Base-by-base conservation (phyloP, 1,284 basidiomycete species). In the Fomitopsis pinicola region DNA sequence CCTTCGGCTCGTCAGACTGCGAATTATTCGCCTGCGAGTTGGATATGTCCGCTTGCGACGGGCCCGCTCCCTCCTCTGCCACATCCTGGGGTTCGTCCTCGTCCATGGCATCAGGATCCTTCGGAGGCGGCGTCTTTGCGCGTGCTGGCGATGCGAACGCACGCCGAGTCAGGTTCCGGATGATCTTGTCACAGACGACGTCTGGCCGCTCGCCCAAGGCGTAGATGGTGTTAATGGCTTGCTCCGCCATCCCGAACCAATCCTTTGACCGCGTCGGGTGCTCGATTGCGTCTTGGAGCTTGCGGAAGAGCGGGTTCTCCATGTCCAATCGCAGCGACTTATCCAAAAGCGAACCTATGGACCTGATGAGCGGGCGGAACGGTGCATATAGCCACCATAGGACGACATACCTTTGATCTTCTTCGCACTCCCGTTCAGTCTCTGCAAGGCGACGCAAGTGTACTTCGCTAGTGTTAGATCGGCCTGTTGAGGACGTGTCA, bases 221-320 rank as follows among this genome's bases (percentile, higher is more conserved):
- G 70, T 98, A 99, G 60, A 98, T 91, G 0, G 97, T 95, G 72
- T 99, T 98, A 75, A 99, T 89, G 4, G 91, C 94, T 74, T 99
- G 95, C 73, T 99, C 97, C 0, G 97, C 94, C 77, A 98, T 87
- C 12, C 90, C 89, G 71, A 99, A 98, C 95, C 95, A 97, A 62
- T 96, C 94, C 67, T 88, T 92, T n/a, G 88, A 90, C 42, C 86
- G 82, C 59, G 87, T 91, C 0, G 92, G 89, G 54, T 85, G 79
- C 68, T 94, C 86, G 54, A 97, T 83, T 6, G 87, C 82, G 2
- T 91, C 88, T 69, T 92, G 86, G 3, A 99, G 80, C 67, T 91
- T 91, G 38, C 80, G 80, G 77, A 99, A 98, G 57, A 99, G 87
- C 0, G 87, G 81, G 64, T 90, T 92, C 48, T 91, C 88, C 92